phyloP scores from a whole-genome alignment of 495 filamentous ascomycete species.

The Amphirosellinia nigrospora region DNA sequence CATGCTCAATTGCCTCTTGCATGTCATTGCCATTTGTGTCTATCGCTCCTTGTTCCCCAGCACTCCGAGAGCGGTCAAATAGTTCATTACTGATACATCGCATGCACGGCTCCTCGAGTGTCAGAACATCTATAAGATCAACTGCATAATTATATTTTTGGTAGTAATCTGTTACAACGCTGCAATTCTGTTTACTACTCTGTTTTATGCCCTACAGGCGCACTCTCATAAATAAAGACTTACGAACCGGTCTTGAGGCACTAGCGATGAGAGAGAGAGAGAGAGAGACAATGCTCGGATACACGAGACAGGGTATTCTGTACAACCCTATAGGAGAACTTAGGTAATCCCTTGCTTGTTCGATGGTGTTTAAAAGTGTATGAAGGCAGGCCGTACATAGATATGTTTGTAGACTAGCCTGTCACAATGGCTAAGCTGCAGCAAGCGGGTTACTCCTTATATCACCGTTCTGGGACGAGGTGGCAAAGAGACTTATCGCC shows the following conservation, averaged over 20 bases:
- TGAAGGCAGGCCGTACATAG: not conserved
- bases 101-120: too few relatives aligned
- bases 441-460: not conserved
- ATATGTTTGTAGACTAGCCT: not conserved
- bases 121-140: too few relatives aligned
- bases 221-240: too few relatives aligned
- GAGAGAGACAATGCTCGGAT: not conserved
- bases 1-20: not conserved
- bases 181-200: too few relatives aligned
- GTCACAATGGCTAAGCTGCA: not conserved
- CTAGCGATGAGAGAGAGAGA: not conserved
- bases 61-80: too few relatives aligned
- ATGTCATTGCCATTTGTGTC: not conserved
- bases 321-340: not conserved
- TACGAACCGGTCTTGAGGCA: not conserved
- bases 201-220: too few relatives aligned
- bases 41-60: not conserved
- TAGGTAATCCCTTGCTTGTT: not conserved
- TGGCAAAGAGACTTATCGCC: too few relatives aligned
- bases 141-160: too few relatives aligned
- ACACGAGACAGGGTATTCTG: not conserved
- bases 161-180: too few relatives aligned
- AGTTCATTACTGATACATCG: too few relatives aligned
- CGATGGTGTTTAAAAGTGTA: not conserved
- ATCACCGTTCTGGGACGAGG: not conserved